phyloP scores from a whole-genome alignment of 306 rosid species.

The Acacia acuminata region DNA sequence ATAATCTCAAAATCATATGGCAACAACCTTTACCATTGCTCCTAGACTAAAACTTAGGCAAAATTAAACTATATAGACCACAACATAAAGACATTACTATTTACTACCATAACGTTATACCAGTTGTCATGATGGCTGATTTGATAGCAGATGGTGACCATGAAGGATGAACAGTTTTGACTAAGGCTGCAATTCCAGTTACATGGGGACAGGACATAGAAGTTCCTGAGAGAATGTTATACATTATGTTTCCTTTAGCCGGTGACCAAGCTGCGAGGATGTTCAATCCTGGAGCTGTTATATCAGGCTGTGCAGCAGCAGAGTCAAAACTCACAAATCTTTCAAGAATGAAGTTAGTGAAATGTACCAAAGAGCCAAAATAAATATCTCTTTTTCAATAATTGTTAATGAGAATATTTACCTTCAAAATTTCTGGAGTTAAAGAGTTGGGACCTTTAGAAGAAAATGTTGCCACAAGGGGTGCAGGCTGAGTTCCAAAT shows the following conservation, averaged over 20 bases:
- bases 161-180: slow-evolving; percentile 77
- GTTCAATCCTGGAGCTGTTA: slow-evolving; percentile 85
- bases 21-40: too few species aligned
- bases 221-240: slow-evolving; percentile 77
- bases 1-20: too few species aligned
- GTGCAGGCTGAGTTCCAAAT: slow-evolving; percentile 70
- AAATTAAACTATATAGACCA: background rate
- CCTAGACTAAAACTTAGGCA: background rate
- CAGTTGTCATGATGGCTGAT: slow-evolving; percentile 90
- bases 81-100: background rate
- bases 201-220: slow-evolving; percentile 94
- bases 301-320: slow-evolving; percentile 68
- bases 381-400: background rate
- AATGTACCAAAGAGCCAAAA: background rate
- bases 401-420: slow-evolving; percentile 24
- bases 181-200: slow-evolving; percentile 75
- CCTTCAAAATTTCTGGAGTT: slow-evolving; percentile 88
- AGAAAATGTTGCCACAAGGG: slow-evolving; percentile 77
- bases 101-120: slow-evolving; percentile 33
- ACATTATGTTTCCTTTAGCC: slow-evolving; percentile 44
- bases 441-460: slow-evolving; percentile 79
- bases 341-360: background rate
- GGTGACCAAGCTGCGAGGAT: slow-evolving; percentile 95
- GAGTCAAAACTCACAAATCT: slow-evolving; percentile 9
- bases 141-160: slow-evolving; percentile 88